Conservation (phyloP, 352 stramenopile genomes). For the Pythium coloratum region DNA sequence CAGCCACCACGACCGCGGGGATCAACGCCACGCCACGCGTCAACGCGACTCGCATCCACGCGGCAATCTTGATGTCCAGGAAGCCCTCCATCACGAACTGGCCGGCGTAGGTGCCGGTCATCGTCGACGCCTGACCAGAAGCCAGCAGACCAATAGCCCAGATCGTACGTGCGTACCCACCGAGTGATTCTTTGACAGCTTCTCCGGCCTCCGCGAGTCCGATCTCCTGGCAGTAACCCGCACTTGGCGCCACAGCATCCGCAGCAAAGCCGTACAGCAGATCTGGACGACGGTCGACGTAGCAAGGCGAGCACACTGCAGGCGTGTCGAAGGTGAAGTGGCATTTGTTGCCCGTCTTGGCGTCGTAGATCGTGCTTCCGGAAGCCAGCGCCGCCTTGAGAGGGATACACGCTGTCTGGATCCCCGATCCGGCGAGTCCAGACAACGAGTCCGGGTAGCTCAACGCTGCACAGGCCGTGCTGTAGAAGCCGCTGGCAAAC, state of each 20-base stretch:
- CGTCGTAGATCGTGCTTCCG: constrained; percentile 60
- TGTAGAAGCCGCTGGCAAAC: constrained; percentile 91
- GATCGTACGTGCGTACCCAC: constrained; percentile 60
- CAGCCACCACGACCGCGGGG: constrained; percentile 71
- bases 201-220: constrained; percentile 68
- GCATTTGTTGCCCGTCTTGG: constrained; percentile 52
- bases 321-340: constrained; percentile 32
- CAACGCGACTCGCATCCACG: constrained; percentile 83
- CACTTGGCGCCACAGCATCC: constrained; percentile 24
- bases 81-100: constrained; percentile 96
- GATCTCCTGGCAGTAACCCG: constrained; percentile 80
- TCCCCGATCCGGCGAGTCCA: constrained; percentile 43
- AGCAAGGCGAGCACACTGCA: constrained; percentile 42
- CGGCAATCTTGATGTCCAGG: constrained; percentile 75
- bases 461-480: constrained; percentile 44
- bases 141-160: constrained; percentile 92
- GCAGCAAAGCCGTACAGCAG: constrained; percentile 15
- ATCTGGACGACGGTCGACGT: constrained; percentile 38
- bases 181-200: constrained; percentile 63
- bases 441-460: constrained; percentile 55
- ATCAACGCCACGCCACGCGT: constrained; percentile 86
- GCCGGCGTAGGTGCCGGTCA: constrained; percentile 93
- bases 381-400: constrained; percentile 48
- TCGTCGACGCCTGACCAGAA: constrained; percentile 88
- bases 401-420: constrained; percentile 70